Base-by-base conservation (phyloP, 495 filamentous ascomycete species). In the Penicillium tannophilum region DNA sequence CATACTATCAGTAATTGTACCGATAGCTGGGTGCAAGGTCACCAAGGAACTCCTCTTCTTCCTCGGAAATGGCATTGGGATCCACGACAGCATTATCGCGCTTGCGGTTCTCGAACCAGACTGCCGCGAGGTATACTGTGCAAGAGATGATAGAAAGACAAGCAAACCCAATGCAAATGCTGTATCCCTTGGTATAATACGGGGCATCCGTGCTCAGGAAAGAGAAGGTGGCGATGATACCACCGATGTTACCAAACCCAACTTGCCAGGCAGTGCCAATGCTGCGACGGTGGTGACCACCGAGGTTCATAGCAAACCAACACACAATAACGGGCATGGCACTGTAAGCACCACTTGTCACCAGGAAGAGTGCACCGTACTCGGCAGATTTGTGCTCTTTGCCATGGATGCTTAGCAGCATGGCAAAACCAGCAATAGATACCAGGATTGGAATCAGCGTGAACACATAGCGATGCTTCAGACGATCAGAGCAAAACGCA, bases 291-390 rank as follows among this genome's bases (percentile, higher is more conserved):
- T 92, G 90, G 69, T 98, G 93, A 3, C 93, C 92, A 1, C 89
- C 89, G 16, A 96, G 75, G 62, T 96, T 97, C 85, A 96, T 96
- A 60, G 88, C 89, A 73, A 92, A 97, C 92, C 93, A 98, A 69
- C 92, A 97, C 1, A 95, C 84, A 39, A 90, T 82, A 11, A 96
- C 84, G 0, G 91, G 92, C 85, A 93, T 90, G 9, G 90, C 88
- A 52, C 82, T 80, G 64, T 90, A 90, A 31, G 72, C 72, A 52
- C 84, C 84, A 31, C 72, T 65, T 5, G 87, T 86, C 56, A 91
- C 79, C 35, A 96, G 70, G 72, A 91, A 92, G 16, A 96, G 77
- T 1, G 86, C 90, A 0, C 74, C 85, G 63, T 95, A 96, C 70
- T 91, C 76, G 36, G 89, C 72, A 17, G 81, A 58, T 2, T 70